Conservation (phyloP, 768 basidiomycete genomes). For the Podaxis rugospora region DNA sequence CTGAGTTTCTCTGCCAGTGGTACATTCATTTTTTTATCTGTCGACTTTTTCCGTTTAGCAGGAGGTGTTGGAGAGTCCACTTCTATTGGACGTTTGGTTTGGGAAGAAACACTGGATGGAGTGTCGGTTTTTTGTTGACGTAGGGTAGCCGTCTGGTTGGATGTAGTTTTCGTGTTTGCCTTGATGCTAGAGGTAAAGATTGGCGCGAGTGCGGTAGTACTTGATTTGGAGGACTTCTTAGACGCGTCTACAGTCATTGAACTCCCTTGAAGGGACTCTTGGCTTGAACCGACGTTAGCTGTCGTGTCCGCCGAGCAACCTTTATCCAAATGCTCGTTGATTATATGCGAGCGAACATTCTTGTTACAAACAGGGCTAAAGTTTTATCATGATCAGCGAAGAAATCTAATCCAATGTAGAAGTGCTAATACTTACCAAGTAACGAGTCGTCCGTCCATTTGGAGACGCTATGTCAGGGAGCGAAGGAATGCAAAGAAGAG, state of each 20-base stretch:
- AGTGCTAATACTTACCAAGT: neutral
- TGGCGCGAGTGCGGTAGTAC: conserved; percentile 28
- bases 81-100: conserved; percentile 15
- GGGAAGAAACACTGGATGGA: conserved; percentile 5
- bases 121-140: neutral
- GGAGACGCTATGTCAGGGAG: neutral
- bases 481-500: neutral
- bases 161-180: conserved; percentile 11
- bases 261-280: neutral
- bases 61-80: conserved; percentile 13
- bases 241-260: conserved; percentile 7
- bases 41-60: conserved; percentile 18
- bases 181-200: conserved; percentile 31
- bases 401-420: neutral
- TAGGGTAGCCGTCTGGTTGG: neutral
- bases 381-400: neutral
- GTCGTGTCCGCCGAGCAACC: conserved; percentile 26
- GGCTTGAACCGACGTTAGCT: conserved; percentile 6
- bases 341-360: conserved; percentile 33
- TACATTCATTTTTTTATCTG: conserved; percentile 23
- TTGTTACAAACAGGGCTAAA: conserved; percentile 46
- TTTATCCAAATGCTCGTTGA: conserved; percentile 52
- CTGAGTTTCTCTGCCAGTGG: conserved; percentile 74
- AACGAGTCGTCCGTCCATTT: conserved; percentile 5
- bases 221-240: neutral